Base-by-base conservation (phyloP, 352 stramenopile genomes). In the Peronospora farinosa region DNA sequence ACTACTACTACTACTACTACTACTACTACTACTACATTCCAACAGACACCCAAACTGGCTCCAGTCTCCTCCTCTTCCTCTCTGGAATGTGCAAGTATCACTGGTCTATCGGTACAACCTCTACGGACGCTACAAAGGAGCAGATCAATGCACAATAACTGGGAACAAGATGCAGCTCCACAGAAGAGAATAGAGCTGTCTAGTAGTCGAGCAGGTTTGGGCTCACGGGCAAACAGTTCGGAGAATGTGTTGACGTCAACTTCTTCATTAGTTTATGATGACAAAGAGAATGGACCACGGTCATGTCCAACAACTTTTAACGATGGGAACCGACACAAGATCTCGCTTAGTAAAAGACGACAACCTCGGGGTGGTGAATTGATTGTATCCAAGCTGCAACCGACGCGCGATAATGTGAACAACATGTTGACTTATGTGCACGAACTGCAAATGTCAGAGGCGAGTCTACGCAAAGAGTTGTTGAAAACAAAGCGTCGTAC, bases 401-500 rank as follows among this genome's bases (percentile, higher is more conserved):
- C 78, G 1, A 78, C 69, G 9, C 69, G 67, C 19, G 69, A 65
- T 15, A 77, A 65, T 12, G 58, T 92, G 37, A 78, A 86, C 38
- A 84, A 65, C 32, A 44, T 92, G 9, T 83, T 92, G 56, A 76
- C 69, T 9, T 88, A 89, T 44, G 76, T 92, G 37, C 74, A 67
- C 0, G 80, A 92, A 46, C 52, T 92, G 30, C 67, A 92, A 32
- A 46, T 69, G 15, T 92, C 80, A 2, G 78, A 87, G 47, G 67
- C 74, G 10, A 79, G 50, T 42, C 38, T 88, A 37, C 78, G 78
- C 6, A 63, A 71, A 13, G 72, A 91, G 17, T 49, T 91, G 7
- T 71, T 79, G 8, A 72, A 69, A 23, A 72, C 60, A 3, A 72
- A 72, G 19, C 68, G 79, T 48, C 57, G 75, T 33, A 72, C 67